A percentile compares a stretch with the other conserved stretches of the same genome.
Conservation (phyloP, 2,329 filamentous ascomycete genomes). For the Blastomyces silverae region DNA sequence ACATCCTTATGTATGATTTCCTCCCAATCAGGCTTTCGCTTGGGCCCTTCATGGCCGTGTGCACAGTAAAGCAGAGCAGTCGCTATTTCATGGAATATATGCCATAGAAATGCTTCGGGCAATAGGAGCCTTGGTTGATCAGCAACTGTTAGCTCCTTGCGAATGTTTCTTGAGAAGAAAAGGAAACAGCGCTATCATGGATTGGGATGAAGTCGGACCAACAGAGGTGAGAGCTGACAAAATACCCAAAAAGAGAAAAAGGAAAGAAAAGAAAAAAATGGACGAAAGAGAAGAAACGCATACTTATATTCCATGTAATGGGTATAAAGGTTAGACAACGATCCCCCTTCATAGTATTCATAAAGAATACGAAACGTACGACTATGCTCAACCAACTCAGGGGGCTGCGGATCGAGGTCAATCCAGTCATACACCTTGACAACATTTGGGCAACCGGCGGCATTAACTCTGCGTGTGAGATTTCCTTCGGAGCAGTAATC, state of each 20-base stretch:
- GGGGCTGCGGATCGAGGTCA: not conserved
- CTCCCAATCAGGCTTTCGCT: slow-evolving; percentile 16
- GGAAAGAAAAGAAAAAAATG: not conserved
- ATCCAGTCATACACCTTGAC: slow-evolving; percentile 18
- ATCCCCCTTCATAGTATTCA: slow-evolving; percentile 14
- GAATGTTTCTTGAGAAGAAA: too few species aligned
- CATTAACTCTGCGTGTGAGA: slow-evolving; percentile 16
- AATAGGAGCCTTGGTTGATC: slow-evolving; percentile 6
- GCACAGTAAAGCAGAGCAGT: slow-evolving; percentile 16
- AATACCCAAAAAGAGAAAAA: not conserved
- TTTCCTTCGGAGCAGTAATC: slow-evolving; percentile 17
- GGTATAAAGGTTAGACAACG: slow-evolving; percentile 7
- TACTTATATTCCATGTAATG: slow-evolving; percentile 13
- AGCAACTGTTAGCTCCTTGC: not conserved
- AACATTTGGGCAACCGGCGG: slow-evolving; percentile 16
- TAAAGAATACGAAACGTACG: slow-evolving; percentile 16
- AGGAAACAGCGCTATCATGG: not conserved
- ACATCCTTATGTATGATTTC: slow-evolving; percentile 18
- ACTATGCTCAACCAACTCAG: not conserved
- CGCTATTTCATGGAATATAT: slow-evolving; percentile 15
- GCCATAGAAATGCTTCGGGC: slow-evolving; percentile 19
- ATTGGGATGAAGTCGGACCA: not conserved
- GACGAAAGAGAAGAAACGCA: not conserved
- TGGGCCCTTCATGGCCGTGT: slow-evolving; percentile 10
- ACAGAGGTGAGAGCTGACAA: not conserved